Evolutionary conservation across 768 basidiomycete genomes (phyloP), one percentile per base, ranked within the genome.

Genomic region (Pulveroboletus sp.): DNA sequence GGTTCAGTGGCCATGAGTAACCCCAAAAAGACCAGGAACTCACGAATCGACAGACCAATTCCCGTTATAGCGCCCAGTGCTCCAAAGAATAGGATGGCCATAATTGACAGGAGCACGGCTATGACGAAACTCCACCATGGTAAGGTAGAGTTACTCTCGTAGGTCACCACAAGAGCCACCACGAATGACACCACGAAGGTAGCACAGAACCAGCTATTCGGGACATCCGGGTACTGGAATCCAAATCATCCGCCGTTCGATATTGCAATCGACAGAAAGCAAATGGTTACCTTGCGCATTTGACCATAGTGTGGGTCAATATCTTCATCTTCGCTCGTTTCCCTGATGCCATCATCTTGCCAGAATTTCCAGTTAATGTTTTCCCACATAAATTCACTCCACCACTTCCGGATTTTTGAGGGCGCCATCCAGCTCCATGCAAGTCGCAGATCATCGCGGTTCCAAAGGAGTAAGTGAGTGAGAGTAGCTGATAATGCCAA

Each of bases 51-150:
- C 12, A 58, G 1, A 7, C 2, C 0, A 24, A 51, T 23, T 10
- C 67, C 78, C 35, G 78, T 75, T 52, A 80, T 78, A 10, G 78
- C 79, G 40, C 72, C 75, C 0, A 83, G 68, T 0, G 80, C 77
- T 14, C 77, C 72, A 43, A 80, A 70, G 63, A 84, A 78, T 5
- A 80, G 71, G 40, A 80, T 60, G 55, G 75, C 79, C 31, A 79
- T 50, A 3, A 68, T 56, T 0, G 81, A 73, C 43, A 85, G 66
- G 34, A 82, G 61, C 24, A 84, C 58, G n/a, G 73, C 70, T 23
- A 82, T 73, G 49, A 78, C 66, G 44, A 80, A 65, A 5, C 73
- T 75, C 78, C 77, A 80, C 81, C 82, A 82, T 7, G 82, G 80
- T 25, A 83, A 61, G 4, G 73, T 77, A 9, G 80, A 77, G 44